A percentile compares a stretch with the other conserved stretches of the same genome.
These are phyloP conservation scores for Zizania latifolia DNA, from an alignment of 176 grass and related monocot species.

Conservation along the genomic window DNA sequence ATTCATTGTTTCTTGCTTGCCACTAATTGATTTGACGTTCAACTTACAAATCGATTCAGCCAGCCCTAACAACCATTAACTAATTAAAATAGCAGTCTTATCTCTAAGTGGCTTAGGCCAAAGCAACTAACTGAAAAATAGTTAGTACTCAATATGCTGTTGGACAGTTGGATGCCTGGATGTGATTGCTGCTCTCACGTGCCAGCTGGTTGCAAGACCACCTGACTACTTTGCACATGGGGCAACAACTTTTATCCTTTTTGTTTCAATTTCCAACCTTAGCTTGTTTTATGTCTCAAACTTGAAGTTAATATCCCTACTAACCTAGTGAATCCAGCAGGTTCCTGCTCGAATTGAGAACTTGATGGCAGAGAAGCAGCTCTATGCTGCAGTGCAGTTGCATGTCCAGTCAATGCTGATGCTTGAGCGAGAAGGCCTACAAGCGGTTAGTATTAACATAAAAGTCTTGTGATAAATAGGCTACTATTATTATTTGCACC, in stretches of 20 bases:
- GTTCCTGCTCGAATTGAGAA: conserved; percentile 93
- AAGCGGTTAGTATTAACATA: conserved; percentile 66
- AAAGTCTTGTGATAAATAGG: conserved; percentile 10
- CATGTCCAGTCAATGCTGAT: conserved; percentile 89
- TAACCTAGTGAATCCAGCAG: conserved; percentile 41
- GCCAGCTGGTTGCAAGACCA: neutral
- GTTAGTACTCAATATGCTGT: neutral
- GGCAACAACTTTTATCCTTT: neutral
- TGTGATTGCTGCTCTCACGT: neutral
- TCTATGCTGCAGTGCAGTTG: conserved; percentile 93
- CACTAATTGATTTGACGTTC: neutral
- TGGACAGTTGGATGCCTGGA: neutral
- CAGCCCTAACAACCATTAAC: neutral
- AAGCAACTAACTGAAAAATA: neutral
- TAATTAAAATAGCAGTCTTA: neutral
- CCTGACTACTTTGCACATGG: neutral
- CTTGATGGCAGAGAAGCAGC: conserved; percentile 79
- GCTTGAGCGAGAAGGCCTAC: conserved; percentile 96
- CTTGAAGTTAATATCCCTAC: neutral
- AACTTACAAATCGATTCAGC: neutral
- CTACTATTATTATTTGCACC: neutral
- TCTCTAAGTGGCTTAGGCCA: neutral
- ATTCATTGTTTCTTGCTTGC: neutral
- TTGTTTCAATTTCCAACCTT: conserved; percentile 3
- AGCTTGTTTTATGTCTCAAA: conserved; percentile 1